Evolutionary conservation across 306 rosid genomes (phyloP), one percentile per base, ranked within the genome.

Genomic region (Corylus americana): DNA sequence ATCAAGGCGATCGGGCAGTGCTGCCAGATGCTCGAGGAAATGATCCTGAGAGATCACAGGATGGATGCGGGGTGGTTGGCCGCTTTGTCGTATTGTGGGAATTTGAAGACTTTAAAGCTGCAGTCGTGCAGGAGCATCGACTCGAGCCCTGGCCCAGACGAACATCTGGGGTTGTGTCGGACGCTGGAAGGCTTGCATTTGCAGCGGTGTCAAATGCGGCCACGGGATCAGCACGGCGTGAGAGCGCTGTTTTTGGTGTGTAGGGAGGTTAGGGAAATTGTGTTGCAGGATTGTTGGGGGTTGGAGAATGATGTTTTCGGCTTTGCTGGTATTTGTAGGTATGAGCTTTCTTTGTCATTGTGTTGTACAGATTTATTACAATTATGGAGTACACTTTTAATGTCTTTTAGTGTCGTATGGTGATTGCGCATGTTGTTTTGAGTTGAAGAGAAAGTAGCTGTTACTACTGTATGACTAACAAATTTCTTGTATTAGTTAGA

Each of bases 1-100:
- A 77, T 94, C n/a, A 94, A 94, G 82, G 97, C 98, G 4, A 88
- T 94, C 44, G 98, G 98, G 70, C 86, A 85, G 78, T 94, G 97
- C 55, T 94, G 98, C 80, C 89, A 85, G 57, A 94, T 94, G 98
- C 70, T 94, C 79, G 98, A 94, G 85, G 98, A 94, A 55, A 74
- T 94, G 84, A 89, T 88, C 3, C 4, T 92, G 17, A 82, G 85
- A 57, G 94, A 92, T 80, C 98, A 92, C 53, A 89, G 91, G 80
- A 94, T 94, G 98, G 98, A 94, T 57, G 77, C 80, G 29, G 98
- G 97, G 27, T 94, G 98, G 98, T 68, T 92, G 70, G 91, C 94
- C 0, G 98, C 86, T 22, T 78, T 94, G 45, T 81, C 97, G 0
- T 94, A 73, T 76, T 92, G 97, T 39, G 91, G 86, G 78, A 94